These are phyloP conservation scores for Pycnococcus provasolii DNA, from an alignment of 139 green algal species.

Conservation along the genomic window DNA sequence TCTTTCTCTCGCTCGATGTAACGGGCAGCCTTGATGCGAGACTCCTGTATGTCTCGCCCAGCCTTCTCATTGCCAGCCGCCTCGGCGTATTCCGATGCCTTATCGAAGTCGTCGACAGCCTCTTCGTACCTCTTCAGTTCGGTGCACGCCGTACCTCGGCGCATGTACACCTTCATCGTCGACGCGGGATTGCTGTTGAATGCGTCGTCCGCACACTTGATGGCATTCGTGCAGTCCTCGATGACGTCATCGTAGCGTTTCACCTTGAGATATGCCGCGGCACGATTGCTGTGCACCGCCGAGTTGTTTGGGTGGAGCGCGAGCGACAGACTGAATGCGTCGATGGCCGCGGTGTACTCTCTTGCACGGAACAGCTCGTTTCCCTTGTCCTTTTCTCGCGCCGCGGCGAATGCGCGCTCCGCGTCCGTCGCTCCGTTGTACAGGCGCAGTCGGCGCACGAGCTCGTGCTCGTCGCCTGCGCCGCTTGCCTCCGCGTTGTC, in stretches of 20 bases:
- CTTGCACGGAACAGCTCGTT: conserved; percentile 9
- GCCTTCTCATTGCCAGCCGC: too few species aligned
- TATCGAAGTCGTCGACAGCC: conserved; percentile 2
- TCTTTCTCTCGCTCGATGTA: too few species aligned
- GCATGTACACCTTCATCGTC: neutral
- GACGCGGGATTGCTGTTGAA: neutral
- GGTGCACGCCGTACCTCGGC: neutral
- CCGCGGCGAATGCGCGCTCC: neutral
- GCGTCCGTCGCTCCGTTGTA: neutral
- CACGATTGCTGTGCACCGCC: conserved; percentile 2
- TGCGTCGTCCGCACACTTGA: neutral
- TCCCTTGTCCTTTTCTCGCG: conserved; percentile 12
- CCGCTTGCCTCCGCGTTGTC: neutral
- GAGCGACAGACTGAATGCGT: neutral
- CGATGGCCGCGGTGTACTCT: neutral
- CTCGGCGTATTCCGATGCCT: too few species aligned
- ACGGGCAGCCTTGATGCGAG: too few species aligned
- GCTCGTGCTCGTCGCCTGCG: too few species aligned
- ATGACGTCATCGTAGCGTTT: conserved; percentile 2
- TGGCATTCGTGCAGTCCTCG: neutral
- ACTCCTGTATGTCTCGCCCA: too few species aligned
- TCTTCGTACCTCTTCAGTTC: neutral
- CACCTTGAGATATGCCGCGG: conserved; percentile 5
- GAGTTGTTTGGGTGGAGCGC: neutral
- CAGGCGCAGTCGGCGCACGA: too few species aligned